Base-by-base conservation (phyloP, 371 early-diverging fungal species). In the Rhizopus microsporus region DNA sequence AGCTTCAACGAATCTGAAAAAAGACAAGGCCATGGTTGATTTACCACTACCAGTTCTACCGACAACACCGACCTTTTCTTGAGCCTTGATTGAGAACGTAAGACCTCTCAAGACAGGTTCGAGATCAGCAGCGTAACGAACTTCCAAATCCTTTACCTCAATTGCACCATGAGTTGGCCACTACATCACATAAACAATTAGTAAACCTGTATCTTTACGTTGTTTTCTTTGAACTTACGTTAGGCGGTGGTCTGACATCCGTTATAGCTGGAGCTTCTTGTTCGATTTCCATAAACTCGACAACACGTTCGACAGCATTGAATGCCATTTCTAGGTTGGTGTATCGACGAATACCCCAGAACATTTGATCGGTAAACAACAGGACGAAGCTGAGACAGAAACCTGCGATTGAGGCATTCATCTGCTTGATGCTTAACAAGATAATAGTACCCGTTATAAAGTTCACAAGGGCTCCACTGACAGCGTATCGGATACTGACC, bases 221-320 rank as follows among this genome's bases (percentile, higher is more conserved):
- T 15, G 3, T 12, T 37, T 15, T 39, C 7, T 42, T 31, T 49
- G 29, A 2, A 60, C 66, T 67, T 68, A 78, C 78, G n/a, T 77
- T 72, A 5, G 78, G 63, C 53, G 86, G 86, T 13, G 85, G 87
- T 57, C 80, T 59, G 1, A 68, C 45, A 3, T 77, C 69, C 29
- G 82, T 72, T 15, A 81, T 63, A 4, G 83, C 78, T 13, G 85
- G 72, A 7, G 92, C 85, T 67, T 94, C 94, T 68, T 90, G 87
- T 43, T 88, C 86, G 67, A 92, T 84, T 23, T 69, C 69, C 61
- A 84, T 76, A 60, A 93, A 96, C 62, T 95, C 90, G 7, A 83
- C 81, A 0, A 93, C 80, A 42, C 96, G 86, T 67, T 96, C 96
- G 7, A 96, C 89, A 8, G 87, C 81, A 72, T 89, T 92, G 67